These are phyloP conservation scores for Ogataea nonfermentans DNA, from an alignment of 805 yeast species.

Conservation along the genomic window DNA sequence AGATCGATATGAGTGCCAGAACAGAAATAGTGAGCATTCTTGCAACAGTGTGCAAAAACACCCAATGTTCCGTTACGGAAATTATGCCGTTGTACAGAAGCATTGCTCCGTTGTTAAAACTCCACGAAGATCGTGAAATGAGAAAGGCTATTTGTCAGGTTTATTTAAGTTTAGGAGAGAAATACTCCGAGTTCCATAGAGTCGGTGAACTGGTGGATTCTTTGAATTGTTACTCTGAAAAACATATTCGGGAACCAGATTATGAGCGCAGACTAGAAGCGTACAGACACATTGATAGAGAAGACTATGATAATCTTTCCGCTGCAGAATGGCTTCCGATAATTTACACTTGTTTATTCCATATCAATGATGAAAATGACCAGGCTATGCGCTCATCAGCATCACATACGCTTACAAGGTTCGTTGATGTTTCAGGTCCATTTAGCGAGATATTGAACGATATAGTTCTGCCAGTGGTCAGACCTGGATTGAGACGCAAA, in stretches of 20 bases:
- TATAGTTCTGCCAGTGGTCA: constrained; percentile 61
- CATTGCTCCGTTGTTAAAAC: constrained; percentile 47
- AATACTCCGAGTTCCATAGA: constrained; percentile 41
- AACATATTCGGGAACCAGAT: constrained; percentile 70
- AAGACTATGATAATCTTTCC: constrained; percentile 40
- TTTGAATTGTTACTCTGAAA: constrained; percentile 65
- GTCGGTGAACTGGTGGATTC: constrained; percentile 57
- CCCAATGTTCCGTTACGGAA: constrained; percentile 52
- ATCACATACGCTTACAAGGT: constrained; percentile 57
- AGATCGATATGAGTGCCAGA: constrained; percentile 51
- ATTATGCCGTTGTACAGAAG: constrained; percentile 35
- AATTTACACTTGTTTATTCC: constrained; percentile 63
- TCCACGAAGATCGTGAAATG: constrained; percentile 57
- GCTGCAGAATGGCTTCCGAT: constrained; percentile 78
- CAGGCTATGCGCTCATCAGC: constrained; percentile 79
- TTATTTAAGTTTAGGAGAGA: constrained; percentile 56
- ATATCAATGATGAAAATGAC: constrained; percentile 75
- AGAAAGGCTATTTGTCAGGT: constrained; percentile 61
- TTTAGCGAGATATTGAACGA: constrained; percentile 46
- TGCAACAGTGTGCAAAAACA: constrained; percentile 50
- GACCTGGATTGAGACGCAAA: constrained; percentile 61
- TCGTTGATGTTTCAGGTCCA: constrained; percentile 48
- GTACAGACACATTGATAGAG: constrained; percentile 63
- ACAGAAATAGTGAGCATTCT: constrained; percentile 57
- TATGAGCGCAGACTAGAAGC: constrained; percentile 72